Evolutionary conservation across 1,139 yeast genomes (phyloP).

Genomic region (Starmera stellimalicola): DNA sequence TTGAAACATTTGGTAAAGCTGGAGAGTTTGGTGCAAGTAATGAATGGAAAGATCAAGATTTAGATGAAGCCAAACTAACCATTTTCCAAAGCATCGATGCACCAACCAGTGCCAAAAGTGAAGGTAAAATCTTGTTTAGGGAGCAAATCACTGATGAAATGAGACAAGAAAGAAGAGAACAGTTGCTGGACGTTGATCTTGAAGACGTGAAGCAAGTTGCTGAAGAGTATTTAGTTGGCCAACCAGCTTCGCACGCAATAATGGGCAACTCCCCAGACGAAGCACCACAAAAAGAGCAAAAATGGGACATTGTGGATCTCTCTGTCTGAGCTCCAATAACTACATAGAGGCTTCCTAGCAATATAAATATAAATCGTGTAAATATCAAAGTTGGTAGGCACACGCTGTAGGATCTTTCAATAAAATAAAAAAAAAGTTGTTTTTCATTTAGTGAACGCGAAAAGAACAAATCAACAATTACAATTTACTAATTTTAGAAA

Average conservation of each 20-base stretch:
- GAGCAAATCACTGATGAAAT: conserved; percentile 70
- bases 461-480: background rate
- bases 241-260: conserved; percentile 14
- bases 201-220: conserved; percentile 57
- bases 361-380: background rate
- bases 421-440: background rate
- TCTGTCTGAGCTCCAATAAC: background rate
- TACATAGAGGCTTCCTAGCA: background rate
- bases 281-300: conserved; percentile 2
- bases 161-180: conserved; percentile 73
- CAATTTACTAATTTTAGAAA: background rate
- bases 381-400: background rate
- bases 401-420: too few species aligned
- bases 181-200: conserved; percentile 54
- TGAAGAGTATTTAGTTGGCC: conserved; percentile 40
- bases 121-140: conserved; percentile 59
- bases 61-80: conserved; percentile 83
- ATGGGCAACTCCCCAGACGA: conserved; percentile 13
- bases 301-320: conserved; percentile 16
- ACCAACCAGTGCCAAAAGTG: conserved; percentile 72
- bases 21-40: conserved; percentile 46
- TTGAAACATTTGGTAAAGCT: conserved; percentile 51
- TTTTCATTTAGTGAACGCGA: background rate
- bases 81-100: conserved; percentile 90
- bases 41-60: conserved; percentile 46